These are phyloP conservation scores for Escallonia herrerae DNA, from an alignment of 129 eudicot genomes.

Conservation along the genomic window DNA sequence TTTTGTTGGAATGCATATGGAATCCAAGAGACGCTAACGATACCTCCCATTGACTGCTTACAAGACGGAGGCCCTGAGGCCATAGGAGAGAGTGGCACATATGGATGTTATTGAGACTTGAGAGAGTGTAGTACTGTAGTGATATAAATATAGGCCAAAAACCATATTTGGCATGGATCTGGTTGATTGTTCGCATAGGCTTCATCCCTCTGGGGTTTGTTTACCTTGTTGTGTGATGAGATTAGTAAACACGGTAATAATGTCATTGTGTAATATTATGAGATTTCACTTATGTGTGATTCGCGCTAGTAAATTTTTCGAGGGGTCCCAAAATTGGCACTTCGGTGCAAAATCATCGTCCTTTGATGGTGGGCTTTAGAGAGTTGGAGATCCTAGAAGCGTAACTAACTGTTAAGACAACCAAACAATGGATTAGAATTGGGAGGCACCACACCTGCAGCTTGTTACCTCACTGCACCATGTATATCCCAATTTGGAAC, in stretches of 20 bases:
- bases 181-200: conserved; percentile 3
- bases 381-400: too few species aligned
- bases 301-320: background rate
- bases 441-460: too few species aligned
- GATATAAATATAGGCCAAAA: conserved; percentile 5
- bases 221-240: conserved; percentile 41
- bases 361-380: too few species aligned
- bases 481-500: too few species aligned
- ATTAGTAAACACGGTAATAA: conserved; percentile 2
- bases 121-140: background rate
- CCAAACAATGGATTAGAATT: too few species aligned
- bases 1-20: conserved; percentile 98
- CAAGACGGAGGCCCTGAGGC: conserved; percentile 71
- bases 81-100: conserved; percentile 14
- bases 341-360: too few species aligned
- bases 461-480: too few species aligned
- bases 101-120: conserved; percentile 24
- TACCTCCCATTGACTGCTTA: conserved; percentile 90
- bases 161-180: conserved; percentile 6
- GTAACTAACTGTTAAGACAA: too few species aligned
- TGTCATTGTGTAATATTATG: background rate
- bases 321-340: too few species aligned
- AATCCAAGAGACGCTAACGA: conserved; percentile 71
- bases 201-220: conserved; percentile 40
- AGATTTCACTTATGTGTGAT: background rate